Conservation (phyloP, 139 green algal species). For the Picochlorum sp. region DNA sequence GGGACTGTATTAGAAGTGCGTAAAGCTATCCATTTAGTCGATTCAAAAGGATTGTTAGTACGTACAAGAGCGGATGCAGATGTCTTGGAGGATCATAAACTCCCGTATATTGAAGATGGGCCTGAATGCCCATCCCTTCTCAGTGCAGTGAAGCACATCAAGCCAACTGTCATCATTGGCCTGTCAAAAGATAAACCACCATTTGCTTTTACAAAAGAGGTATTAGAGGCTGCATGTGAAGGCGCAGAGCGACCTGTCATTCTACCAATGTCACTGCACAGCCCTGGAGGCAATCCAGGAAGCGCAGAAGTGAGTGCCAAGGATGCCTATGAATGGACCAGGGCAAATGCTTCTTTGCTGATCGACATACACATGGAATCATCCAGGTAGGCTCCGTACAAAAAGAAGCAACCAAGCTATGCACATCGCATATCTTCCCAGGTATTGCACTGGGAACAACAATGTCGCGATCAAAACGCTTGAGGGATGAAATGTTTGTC, state of each 20-base stretch:
- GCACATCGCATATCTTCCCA: constrained; percentile 38
- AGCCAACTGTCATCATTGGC: constrained; percentile 70
- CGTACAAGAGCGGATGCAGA: constrained; percentile 52
- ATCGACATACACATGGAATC: constrained; percentile 5
- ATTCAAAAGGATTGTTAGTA: constrained; percentile 61
- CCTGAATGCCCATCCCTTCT: constrained; percentile 38
- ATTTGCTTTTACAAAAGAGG: constrained; percentile 40
- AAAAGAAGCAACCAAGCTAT: constrained; percentile 6
- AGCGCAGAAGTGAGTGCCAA: constrained; percentile 44
- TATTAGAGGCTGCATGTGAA: constrained; percentile 35
- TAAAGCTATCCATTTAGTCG: constrained; percentile 65
- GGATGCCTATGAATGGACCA: constrained; percentile 59
- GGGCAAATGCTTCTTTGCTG: constrained; percentile 23
- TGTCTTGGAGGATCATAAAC: constrained; percentile 64
- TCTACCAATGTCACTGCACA: constrained; percentile 53
- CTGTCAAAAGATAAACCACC: constrained; percentile 22
- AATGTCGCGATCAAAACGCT: constrained; percentile 51
- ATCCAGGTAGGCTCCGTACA: constrained; percentile 2
- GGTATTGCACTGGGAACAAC: constrained; percentile 53
- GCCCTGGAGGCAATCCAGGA: constrained; percentile 5
- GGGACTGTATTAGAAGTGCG: constrained; percentile 59
- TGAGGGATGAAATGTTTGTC: constrained; percentile 75
- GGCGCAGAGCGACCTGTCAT: constrained; percentile 56
- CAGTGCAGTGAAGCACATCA: constrained; percentile 52
- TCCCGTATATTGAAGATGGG: constrained; percentile 57